Percentiles rank a stretch among this genome's conserved stretches.
Evolutionary conservation across 2,329 filamentous ascomycete genomes (phyloP).

Genomic region (Neonectria magnoliae): DNA sequence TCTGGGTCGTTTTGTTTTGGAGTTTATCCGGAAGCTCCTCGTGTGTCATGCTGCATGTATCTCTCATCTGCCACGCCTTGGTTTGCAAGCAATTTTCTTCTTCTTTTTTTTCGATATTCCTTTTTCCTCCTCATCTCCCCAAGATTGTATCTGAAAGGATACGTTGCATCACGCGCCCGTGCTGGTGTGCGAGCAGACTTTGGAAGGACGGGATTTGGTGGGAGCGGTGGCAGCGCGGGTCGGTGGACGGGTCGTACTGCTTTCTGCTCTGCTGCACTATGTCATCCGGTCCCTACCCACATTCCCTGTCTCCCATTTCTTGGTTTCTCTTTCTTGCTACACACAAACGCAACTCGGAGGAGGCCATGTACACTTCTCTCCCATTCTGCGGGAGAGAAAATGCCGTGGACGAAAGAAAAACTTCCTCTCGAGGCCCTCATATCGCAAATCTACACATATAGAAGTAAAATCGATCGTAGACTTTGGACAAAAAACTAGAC

Average conservation of each 20-base stretch:
- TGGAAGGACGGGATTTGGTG: slow-evolving; percentile 35
- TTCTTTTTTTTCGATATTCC: slow-evolving; percentile 30
- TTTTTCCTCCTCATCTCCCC: slow-evolving; percentile 16
- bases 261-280: slow-evolving; percentile 46
- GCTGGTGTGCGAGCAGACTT: slow-evolving; percentile 31
- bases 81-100: slow-evolving; percentile 37
- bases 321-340: slow-evolving; percentile 30
- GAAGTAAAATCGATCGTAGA: slow-evolving; percentile 34
- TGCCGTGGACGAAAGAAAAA: slow-evolving; percentile 18
- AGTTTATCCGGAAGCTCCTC: slow-evolving; percentile 39
- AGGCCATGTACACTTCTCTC: slow-evolving; percentile 10
- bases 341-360: slow-evolving; percentile 33
- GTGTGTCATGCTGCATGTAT: slow-evolving; percentile 39
- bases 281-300: slow-evolving; percentile 37
- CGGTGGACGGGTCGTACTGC: slow-evolving; percentile 41
- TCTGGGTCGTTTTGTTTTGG: slow-evolving; percentile 39
- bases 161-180: slow-evolving; percentile 30
- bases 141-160: slow-evolving; percentile 31
- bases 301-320: slow-evolving; percentile 20
- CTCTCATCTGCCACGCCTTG: slow-evolving; percentile 33
- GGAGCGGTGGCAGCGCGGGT: slow-evolving; percentile 39
- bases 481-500: slow-evolving; percentile 34
- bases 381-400: neutral
- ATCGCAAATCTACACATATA: slow-evolving; percentile 24
- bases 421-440: slow-evolving; percentile 18